These are phyloP conservation scores for Aureobasidium uvarum DNA, from an alignment of 2,329 filamentous ascomycete species.

Conservation along the genomic window DNA sequence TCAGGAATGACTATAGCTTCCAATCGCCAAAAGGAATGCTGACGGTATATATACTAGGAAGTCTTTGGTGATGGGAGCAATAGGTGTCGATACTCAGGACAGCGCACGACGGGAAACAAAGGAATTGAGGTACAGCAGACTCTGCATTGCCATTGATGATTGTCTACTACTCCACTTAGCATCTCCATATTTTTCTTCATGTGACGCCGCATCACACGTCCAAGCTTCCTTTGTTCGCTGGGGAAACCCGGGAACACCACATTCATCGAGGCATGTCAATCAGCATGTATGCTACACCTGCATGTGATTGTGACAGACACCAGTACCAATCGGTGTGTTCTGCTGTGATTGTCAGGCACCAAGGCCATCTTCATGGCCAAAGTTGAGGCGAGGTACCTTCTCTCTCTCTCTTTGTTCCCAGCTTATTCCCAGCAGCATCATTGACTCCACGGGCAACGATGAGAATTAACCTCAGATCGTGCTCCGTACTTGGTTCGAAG, in stretches of 20 bases:
- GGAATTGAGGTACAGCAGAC: background rate
- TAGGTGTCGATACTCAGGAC: slow-evolving; percentile 1
- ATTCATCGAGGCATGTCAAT: background rate
- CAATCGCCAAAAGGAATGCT: background rate
- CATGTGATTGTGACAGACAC: background rate
- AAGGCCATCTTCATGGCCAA: background rate
- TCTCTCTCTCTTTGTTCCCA: background rate
- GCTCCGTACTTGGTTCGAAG: background rate
- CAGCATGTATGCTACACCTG: no score
- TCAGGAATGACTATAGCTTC: slow-evolving; percentile 8
- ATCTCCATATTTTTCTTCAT: slow-evolving; percentile 24
- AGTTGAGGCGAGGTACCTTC: background rate
- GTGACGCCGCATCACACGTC: slow-evolving; percentile 14
- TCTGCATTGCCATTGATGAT: slow-evolving; percentile 7
- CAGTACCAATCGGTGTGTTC: background rate
- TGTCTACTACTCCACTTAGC: slow-evolving; percentile 14
- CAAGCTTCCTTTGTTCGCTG: slow-evolving; percentile 7
- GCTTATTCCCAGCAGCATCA: background rate
- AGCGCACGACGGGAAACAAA: slow-evolving; percentile 1
- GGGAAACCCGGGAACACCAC: background rate
- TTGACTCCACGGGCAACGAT: background rate
- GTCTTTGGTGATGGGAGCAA: background rate
- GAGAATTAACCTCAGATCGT: background rate
- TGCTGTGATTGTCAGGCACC: background rate
- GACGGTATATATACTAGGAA: background rate